These are phyloP conservation scores for Bruguiera hainesii DNA, from an alignment of 441 rosid genomes.

Conservation along the genomic window DNA sequence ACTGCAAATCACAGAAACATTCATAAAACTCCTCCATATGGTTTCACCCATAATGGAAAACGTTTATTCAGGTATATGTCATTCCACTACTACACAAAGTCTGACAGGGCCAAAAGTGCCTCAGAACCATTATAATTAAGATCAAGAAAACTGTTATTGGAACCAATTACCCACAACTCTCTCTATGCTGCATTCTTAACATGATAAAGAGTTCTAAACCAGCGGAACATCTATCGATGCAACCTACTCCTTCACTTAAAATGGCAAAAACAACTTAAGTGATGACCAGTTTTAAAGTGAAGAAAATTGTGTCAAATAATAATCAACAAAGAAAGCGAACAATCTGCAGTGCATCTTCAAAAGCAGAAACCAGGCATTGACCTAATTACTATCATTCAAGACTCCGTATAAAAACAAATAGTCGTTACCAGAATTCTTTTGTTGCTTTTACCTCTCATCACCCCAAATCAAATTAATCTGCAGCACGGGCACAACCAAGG, in stretches of 20 bases:
- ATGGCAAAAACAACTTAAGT: not conserved
- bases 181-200: not conserved
- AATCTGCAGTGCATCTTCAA: not conserved
- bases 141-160: not conserved
- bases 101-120: not conserved
- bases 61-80: not conserved
- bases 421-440: not conserved
- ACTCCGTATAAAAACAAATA: not conserved
- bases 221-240: too few species aligned
- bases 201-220: not conserved
- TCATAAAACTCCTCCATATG: not conserved
- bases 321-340: not conserved
- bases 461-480: conserved; percentile 72
- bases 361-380: not conserved
- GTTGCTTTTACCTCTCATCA: conserved; percentile 56
- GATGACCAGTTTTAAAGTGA: not conserved
- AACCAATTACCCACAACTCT: not conserved
- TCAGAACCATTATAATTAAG: not conserved
- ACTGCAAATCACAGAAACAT: conserved; percentile 32
- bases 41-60: not conserved
- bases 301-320: not conserved
- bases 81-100: not conserved
- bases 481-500: conserved; percentile 73
- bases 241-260: too few species aligned
- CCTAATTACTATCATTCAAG: not conserved